These are phyloP conservation scores for Claviceps sp. DNA, from an alignment of 2,329 filamentous ascomycete species.

Conservation along the genomic window DNA sequence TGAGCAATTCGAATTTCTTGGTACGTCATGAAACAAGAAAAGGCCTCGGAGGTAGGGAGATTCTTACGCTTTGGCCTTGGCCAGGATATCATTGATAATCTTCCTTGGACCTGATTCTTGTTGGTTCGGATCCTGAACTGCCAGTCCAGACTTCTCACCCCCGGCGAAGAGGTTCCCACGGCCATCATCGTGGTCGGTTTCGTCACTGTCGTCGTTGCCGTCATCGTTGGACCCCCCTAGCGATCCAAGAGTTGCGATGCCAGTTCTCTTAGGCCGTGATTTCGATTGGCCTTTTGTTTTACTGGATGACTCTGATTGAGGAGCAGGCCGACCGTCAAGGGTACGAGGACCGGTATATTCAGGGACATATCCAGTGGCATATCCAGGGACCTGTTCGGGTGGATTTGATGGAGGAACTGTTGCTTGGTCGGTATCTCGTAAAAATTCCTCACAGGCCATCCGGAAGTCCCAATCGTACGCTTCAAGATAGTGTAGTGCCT, in stretches of 20 bases:
- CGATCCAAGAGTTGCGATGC: constrained; percentile 48
- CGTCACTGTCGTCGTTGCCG: constrained; percentile 43
- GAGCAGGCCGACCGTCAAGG: constrained; percentile 47
- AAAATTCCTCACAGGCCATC: constrained; percentile 49
- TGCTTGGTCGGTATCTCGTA: constrained; percentile 39
- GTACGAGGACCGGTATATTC: constrained; percentile 49
- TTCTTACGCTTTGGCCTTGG: constrained; percentile 47
- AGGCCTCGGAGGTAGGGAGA: neutral
- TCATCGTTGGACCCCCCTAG: constrained; percentile 34
- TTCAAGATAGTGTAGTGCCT: constrained; percentile 57
- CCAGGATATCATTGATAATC: constrained; percentile 49
- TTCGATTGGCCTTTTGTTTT: constrained; percentile 20
- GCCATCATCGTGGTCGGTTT: constrained; percentile 43
- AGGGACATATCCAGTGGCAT: constrained; percentile 9
- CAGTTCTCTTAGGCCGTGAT: constrained; percentile 38
- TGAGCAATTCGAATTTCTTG: neutral
- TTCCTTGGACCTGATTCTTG: constrained; percentile 35
- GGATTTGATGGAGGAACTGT: constrained; percentile 7
- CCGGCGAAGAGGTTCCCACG: constrained; percentile 65
- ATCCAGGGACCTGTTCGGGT: no score
- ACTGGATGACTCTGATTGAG: constrained; percentile 21
- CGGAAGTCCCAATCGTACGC: constrained; percentile 54
- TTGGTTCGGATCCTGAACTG: constrained; percentile 46
- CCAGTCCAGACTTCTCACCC: constrained; percentile 68
- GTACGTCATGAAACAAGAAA: neutral